Evolutionary conservation across 495 filamentous ascomycete species (phyloP).

Genomic region (Penicillium ochrochloron): DNA sequence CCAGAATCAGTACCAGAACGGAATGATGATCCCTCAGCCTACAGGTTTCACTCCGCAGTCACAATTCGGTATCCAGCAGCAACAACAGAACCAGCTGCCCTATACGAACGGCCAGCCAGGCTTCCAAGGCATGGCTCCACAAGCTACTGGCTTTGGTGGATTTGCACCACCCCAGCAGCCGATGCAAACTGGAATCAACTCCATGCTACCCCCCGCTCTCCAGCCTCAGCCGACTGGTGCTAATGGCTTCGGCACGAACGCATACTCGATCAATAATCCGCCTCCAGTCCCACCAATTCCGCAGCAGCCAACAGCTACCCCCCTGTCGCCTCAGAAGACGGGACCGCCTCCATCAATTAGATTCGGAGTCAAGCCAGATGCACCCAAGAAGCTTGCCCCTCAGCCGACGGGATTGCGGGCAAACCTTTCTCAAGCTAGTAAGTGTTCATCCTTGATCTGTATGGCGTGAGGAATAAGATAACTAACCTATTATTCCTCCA

Average conservation of each 20-base stretch:
- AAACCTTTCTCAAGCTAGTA: conserved; percentile 93
- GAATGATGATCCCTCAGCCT: conserved; percentile 54
- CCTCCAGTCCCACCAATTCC: conserved; percentile 51
- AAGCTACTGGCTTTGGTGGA: conserved; percentile 67
- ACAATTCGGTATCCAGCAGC: conserved; percentile 58
- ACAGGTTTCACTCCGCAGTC: conserved; percentile 57
- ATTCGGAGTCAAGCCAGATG: conserved; percentile 76
- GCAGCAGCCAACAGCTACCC: conserved; percentile 56
- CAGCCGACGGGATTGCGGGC: conserved; percentile 90
- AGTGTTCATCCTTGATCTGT: conserved; percentile 42
- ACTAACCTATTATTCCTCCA: conserved; percentile 43
- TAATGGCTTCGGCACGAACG: conserved; percentile 56
- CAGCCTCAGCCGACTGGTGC: conserved; percentile 60
- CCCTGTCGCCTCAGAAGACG: conserved; percentile 84
- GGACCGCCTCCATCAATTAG: conserved; percentile 89
- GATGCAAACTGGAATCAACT: conserved; percentile 55
- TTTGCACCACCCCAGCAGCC: conserved; percentile 53
- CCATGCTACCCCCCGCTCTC: conserved; percentile 47
- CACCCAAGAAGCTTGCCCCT: conserved; percentile 75
- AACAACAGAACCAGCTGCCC: conserved; percentile 36
- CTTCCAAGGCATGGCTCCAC: conserved; percentile 64
- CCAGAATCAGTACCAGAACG: conserved; percentile 52
- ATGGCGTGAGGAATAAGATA: conserved; percentile 1
- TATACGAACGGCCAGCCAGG: conserved; percentile 31
- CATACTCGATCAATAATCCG: conserved; percentile 41